Conservation (phyloP, 2,329 filamentous ascomycete species). For the Diaporthe sp. region DNA sequence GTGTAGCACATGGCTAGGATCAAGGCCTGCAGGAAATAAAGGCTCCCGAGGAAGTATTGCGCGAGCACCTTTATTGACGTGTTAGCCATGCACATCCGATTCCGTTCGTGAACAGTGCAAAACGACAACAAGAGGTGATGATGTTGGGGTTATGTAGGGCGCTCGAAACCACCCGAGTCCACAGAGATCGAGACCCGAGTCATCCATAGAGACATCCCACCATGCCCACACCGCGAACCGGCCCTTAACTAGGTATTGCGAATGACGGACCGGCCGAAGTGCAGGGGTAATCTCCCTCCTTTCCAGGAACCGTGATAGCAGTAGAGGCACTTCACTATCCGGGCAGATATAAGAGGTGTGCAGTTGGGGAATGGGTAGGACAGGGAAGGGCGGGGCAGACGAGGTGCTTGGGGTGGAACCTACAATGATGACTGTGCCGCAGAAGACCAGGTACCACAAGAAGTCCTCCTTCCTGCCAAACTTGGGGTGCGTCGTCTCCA, state of each 20-base stretch:
- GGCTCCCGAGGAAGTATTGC: conserved; percentile 63
- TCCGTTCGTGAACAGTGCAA: background rate
- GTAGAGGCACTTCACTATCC: conserved; percentile 74
- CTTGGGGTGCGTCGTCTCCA: conserved; percentile 79
- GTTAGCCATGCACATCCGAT: conserved; percentile 25
- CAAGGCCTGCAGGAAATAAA: conserved; percentile 73
- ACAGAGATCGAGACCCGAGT: conserved; percentile 72
- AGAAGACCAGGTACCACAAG: conserved; percentile 83
- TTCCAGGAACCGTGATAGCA: conserved; percentile 88
- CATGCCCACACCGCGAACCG: conserved; percentile 78
- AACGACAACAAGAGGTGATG: conserved; percentile 43
- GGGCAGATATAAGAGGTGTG: conserved; percentile 80
- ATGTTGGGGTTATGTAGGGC: conserved; percentile 68
- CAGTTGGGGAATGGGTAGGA: conserved; percentile 34
- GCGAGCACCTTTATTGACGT: conserved; percentile 60
- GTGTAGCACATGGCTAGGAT: conserved; percentile 88
- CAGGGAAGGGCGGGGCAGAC: conserved; percentile 60
- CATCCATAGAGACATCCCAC: conserved; percentile 82
- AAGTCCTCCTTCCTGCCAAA: conserved; percentile 84
- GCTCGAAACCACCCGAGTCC: conserved; percentile 71
- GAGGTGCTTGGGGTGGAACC: conserved; percentile 56
- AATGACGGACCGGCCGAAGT: conserved; percentile 74
- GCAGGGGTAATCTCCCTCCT: conserved; percentile 84
- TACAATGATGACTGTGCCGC: conserved; percentile 82
- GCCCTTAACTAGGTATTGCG: conserved; percentile 71